Evolutionary conservation across 2,329 filamentous ascomycete species (phyloP).

Genomic region (Colletotrichum sp.): DNA sequence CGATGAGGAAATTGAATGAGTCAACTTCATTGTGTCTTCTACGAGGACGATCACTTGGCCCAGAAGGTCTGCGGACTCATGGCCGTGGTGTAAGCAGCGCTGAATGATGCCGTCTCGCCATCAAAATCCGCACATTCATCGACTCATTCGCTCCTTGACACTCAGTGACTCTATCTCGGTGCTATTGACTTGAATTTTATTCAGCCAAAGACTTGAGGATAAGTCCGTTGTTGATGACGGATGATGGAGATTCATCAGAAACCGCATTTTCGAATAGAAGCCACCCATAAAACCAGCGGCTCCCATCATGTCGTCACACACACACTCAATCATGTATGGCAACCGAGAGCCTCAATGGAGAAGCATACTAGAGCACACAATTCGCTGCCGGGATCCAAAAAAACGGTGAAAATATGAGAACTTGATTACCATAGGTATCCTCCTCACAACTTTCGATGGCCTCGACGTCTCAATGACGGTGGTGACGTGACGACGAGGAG

Average conservation of each 20-base stretch:
- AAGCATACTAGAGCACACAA: not conserved
- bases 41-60: not conserved
- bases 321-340: not conserved
- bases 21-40: not conserved
- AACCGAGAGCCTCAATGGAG: not conserved
- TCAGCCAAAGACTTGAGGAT: not conserved
- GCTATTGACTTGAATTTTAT: not conserved
- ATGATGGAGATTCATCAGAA: not conserved
- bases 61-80: not conserved
- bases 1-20: not conserved
- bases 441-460: not conserved
- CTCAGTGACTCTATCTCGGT: not conserved
- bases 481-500: not conserved
- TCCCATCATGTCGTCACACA: not conserved
- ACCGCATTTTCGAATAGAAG: not conserved
- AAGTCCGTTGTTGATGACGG: not conserved
- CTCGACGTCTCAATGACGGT: not conserved
- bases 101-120: not conserved
- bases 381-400: not conserved
- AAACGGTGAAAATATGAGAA: not conserved
- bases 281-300: not conserved
- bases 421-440: not conserved
- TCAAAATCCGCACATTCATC: not conserved
- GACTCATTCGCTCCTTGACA: not conserved
- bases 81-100: not conserved